Evolutionary conservation across 768 basidiomycete genomes (phyloP), one percentile per base, ranked within the genome.

Genomic region (Aureoboletus auriporus): DNA sequence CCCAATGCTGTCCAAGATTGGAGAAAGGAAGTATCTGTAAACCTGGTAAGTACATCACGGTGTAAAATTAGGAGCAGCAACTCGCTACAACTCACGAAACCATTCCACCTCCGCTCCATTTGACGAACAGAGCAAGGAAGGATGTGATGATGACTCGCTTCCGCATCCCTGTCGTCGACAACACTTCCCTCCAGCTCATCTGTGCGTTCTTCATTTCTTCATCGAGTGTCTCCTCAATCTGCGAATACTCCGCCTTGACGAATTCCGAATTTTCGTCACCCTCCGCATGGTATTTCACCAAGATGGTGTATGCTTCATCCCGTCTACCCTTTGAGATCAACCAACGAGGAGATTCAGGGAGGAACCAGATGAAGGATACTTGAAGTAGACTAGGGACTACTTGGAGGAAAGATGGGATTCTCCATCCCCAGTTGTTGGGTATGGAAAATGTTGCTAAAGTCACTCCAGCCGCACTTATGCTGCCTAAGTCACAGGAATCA

Each of bases 291-390:
- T 83, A 83, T 49, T 79, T 78, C 7, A 67, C 72, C n/a, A 83
- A 68, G 30, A 78, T 69, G 1, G 62, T 65, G 36, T 62, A 65
- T 0, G 79, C 80, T 49, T 81, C 77, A 0, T 71, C 70, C 2
- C 63, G 61, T 17, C 79, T 73, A 27, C 80, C 81, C 44, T 75
- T 77, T 4, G 79, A 75, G 28, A 84, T 67, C 4, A 84, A 70
- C 81, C 82, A 84, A 37, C 79, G 74, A 14, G 82, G 83, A 2
- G 80, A 82, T 58, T 84, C 83, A 8, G 82, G 81, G n/a, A 84
- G 67, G 55, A 78, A 77, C 58, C 61, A 73, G 47, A 82, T 69
- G 63, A 84, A 79, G n/a, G 53, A 49, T 31, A 84, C 60, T 52
- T 84, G 83, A 17, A 83, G 60, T 8, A 70, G 27, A 51, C 74